These are phyloP conservation scores for Penicillium janthinellum DNA, from an alignment of 2,329 filamentous ascomycete species.

Conservation along the genomic window DNA sequence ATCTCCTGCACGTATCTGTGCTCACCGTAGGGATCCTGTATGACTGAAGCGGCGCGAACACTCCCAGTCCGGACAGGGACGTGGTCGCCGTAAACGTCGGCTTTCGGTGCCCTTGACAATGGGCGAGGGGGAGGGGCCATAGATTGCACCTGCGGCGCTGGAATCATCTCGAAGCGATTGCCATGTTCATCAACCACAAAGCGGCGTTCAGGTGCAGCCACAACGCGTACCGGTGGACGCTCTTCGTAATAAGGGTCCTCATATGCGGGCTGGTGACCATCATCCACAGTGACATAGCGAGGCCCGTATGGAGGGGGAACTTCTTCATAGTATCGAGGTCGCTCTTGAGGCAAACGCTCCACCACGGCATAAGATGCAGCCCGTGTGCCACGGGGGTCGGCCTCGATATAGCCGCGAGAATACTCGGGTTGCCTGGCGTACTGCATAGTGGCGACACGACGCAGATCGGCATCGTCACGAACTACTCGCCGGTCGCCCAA, in stretches of 20 bases:
- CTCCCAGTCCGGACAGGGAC: constrained; percentile 34
- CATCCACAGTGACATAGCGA: constrained; percentile 40
- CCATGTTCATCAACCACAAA: constrained; percentile 83
- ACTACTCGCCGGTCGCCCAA: constrained; percentile 39
- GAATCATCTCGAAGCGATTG: constrained; percentile 69
- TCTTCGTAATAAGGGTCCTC: constrained; percentile 47
- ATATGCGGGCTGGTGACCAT: constrained; percentile 40
- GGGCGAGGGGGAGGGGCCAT: constrained; percentile 39
- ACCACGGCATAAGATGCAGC: constrained; percentile 45
- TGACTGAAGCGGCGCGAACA: constrained; percentile 45
- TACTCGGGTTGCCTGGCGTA: constrained; percentile 47
- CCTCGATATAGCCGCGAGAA: constrained; percentile 48
- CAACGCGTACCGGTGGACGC: constrained; percentile 48
- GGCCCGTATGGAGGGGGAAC: constrained; percentile 34
- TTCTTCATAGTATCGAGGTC: constrained; percentile 45
- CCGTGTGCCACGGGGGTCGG: constrained; percentile 41
- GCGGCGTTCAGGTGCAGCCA: constrained; percentile 61
- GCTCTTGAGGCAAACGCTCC: constrained; percentile 41
- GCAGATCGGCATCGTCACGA: constrained; percentile 49
- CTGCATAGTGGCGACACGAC: constrained; percentile 51
- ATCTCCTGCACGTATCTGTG: constrained; percentile 49
- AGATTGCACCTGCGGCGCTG: constrained; percentile 38
- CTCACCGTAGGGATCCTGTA: constrained; percentile 45
- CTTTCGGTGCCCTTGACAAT: constrained; percentile 34
- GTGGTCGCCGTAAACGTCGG: constrained; percentile 40